Evolutionary conservation across 805 yeast species (phyloP).

Genomic region (Jamesozyma hellenica): DNA sequence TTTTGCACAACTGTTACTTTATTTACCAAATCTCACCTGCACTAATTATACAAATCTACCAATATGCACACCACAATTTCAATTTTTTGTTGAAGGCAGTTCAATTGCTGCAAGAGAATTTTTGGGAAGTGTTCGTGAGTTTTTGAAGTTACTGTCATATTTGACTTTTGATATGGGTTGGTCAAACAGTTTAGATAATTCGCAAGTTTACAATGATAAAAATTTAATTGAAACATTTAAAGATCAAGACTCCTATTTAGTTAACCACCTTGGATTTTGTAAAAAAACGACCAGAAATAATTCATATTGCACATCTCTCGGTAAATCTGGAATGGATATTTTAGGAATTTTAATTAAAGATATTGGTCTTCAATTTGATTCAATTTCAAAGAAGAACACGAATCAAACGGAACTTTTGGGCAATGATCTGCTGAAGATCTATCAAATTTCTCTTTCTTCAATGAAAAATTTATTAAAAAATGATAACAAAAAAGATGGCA

Average conservation of each 20-base stretch:
- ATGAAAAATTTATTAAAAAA: constrained; percentile 13
- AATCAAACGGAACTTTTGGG: constrained; percentile 18
- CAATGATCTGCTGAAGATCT: constrained; percentile 19
- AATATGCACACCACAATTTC: constrained; percentile 24
- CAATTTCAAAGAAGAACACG: constrained; percentile 10
- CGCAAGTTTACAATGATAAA: constrained; percentile 19
- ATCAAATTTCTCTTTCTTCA: constrained; percentile 16
- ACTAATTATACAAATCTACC: constrained; percentile 9
- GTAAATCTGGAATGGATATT: constrained; percentile 20
- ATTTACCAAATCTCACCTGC: constrained; percentile 22
- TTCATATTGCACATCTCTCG: constrained; percentile 16
- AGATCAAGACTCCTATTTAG: constrained; percentile 13
- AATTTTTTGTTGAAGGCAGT: constrained; percentile 14
- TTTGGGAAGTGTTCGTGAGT: constrained; percentile 17
- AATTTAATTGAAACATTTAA: constrained; percentile 22
- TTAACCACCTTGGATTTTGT: constrained; percentile 25
- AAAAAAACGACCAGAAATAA: constrained; percentile 10
- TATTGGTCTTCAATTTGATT: constrained; percentile 24
- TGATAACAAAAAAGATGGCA: constrained; percentile 10
- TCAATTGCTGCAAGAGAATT: constrained; percentile 18
- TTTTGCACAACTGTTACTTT: constrained; percentile 14
- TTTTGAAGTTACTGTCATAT: constrained; percentile 22
- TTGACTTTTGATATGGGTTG: constrained; percentile 25
- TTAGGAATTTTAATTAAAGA: constrained; percentile 21
- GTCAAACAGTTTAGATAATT: constrained; percentile 9